Conservation (phyloP, 257 asterid species). For the Scutellaria minor region DNA sequence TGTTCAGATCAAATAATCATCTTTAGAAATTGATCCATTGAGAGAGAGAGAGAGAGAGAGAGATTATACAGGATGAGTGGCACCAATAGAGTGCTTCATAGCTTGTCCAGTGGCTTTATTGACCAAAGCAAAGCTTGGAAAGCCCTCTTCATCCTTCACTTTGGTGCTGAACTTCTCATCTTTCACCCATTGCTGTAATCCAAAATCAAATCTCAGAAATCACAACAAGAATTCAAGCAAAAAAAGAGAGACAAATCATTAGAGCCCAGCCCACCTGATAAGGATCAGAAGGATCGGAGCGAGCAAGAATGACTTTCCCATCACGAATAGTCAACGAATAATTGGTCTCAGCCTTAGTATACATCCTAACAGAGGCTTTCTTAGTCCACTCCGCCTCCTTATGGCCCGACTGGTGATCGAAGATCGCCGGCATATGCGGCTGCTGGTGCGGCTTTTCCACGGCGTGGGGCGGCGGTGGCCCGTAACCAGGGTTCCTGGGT, state of each 20-base stretch:
- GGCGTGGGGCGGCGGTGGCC: constrained; percentile 37
- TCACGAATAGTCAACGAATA: constrained; percentile 74
- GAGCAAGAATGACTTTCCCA: constrained; percentile 73
- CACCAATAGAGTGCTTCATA: constrained; percentile 65
- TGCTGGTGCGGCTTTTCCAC: background rate
- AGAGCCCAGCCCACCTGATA: constrained; percentile 46
- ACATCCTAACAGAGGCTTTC: constrained; percentile 72
- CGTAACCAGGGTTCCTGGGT: constrained; percentile 11
- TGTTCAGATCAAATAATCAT: no score
- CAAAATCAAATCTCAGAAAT: background rate
- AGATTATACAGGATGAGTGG: constrained; percentile 48
- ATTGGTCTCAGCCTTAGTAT: constrained; percentile 62
- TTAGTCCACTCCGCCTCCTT: constrained; percentile 38
- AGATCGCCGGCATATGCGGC: constrained; percentile 8
- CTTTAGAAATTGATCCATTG: background rate
- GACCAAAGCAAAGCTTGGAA: constrained; percentile 70
- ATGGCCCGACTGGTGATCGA: constrained; percentile 30
- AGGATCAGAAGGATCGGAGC: constrained; percentile 68
- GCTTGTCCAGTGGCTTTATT: constrained; percentile 73
- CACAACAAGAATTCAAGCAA: background rate
- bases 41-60: constrained; percentile 14
- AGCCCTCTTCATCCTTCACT: constrained; percentile 78
- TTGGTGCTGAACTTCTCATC: constrained; percentile 67
- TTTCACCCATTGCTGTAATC: constrained; percentile 70
- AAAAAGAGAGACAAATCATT: background rate